A percentile compares a stretch with the other conserved stretches of the same genome.
Evolutionary conservation across 2,329 filamentous ascomycete species (phyloP).

Genomic region (Pleoardoris graminearum): DNA sequence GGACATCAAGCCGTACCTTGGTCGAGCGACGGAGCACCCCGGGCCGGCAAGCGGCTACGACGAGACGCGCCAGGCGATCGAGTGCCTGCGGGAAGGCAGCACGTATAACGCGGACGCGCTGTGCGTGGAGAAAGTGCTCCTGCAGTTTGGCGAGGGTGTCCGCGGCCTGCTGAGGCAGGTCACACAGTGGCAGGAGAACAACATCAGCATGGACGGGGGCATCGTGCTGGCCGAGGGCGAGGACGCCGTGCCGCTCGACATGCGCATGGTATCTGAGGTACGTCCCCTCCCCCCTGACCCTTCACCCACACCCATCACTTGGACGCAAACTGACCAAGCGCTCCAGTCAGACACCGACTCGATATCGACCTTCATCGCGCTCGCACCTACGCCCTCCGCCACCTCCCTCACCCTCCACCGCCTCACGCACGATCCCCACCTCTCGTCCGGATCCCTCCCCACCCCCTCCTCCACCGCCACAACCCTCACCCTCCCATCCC

Average conservation of each 20-base stretch:
- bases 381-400: constrained; percentile 15
- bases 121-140: constrained; percentile 47
- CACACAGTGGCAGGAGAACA: constrained; percentile 51
- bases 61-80: constrained; percentile 39
- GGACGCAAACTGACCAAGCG: background rate
- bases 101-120: constrained; percentile 42
- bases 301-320: background rate
- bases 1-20: constrained; percentile 65
- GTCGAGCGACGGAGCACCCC: constrained; percentile 40
- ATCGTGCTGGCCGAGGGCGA: constrained; percentile 50
- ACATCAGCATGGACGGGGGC: constrained; percentile 70
- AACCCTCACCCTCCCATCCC: constrained; percentile 50
- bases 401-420: constrained; percentile 34
- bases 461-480: constrained; percentile 54
- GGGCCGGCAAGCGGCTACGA: constrained; percentile 28
- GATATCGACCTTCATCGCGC: constrained; percentile 34
- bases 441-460: constrained; percentile 38
- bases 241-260: constrained; percentile 53
- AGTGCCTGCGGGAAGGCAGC: constrained; percentile 49
- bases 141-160: constrained; percentile 39
- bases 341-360: background rate
- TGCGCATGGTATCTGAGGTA: constrained; percentile 61
- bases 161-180: constrained; percentile 43
- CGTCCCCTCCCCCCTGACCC: constrained; percentile 12
- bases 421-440: constrained; percentile 44